Evolutionary conservation across 805 yeast species (phyloP).

Genomic region (Saccharomycopsis sp.): DNA sequence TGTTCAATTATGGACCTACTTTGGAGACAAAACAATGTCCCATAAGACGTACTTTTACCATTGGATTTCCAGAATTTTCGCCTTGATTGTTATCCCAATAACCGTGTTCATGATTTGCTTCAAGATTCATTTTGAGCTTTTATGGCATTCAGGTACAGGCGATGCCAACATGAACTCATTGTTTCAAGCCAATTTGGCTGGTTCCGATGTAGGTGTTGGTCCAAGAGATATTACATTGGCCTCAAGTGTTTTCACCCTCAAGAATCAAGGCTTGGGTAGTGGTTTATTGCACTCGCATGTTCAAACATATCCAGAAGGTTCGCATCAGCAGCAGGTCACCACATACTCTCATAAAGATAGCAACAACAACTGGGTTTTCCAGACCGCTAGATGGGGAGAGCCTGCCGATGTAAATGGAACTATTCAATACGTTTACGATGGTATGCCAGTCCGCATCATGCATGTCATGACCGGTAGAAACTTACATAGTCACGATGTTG

Average conservation of each 20-base stretch:
- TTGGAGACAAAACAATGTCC: slow-evolving; percentile 58
- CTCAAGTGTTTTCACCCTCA: slow-evolving; percentile 38
- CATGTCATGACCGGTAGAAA: slow-evolving; percentile 60
- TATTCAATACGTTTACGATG: slow-evolving; percentile 39
- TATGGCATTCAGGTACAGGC: slow-evolving; percentile 75
- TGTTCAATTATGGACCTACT: slow-evolving; percentile 77
- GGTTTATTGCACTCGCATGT: slow-evolving; percentile 70
- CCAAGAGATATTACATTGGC: slow-evolving; percentile 63
- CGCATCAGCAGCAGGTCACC: slow-evolving; percentile 71
- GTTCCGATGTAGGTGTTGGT: slow-evolving; percentile 58
- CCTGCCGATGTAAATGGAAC: slow-evolving; percentile 29
- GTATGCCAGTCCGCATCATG: slow-evolving; percentile 52
- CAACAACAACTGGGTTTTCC: slow-evolving; percentile 64
- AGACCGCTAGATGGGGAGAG: slow-evolving; percentile 38
- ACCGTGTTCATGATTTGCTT: slow-evolving; percentile 57
- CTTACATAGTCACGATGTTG: slow-evolving; percentile 64
- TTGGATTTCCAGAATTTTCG: slow-evolving; percentile 60
- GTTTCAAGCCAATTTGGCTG: slow-evolving; percentile 71
- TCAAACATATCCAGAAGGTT: slow-evolving; percentile 69
- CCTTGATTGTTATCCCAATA: slow-evolving; percentile 60
- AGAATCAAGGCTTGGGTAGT: slow-evolving; percentile 69
- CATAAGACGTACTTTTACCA: slow-evolving; percentile 47
- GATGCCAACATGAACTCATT: slow-evolving; percentile 72
- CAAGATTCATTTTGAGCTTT: slow-evolving; percentile 68
- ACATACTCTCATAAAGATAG: slow-evolving; percentile 71